Evolutionary conservation across 768 basidiomycete species (phyloP).

Genomic region (Russula sp.): DNA sequence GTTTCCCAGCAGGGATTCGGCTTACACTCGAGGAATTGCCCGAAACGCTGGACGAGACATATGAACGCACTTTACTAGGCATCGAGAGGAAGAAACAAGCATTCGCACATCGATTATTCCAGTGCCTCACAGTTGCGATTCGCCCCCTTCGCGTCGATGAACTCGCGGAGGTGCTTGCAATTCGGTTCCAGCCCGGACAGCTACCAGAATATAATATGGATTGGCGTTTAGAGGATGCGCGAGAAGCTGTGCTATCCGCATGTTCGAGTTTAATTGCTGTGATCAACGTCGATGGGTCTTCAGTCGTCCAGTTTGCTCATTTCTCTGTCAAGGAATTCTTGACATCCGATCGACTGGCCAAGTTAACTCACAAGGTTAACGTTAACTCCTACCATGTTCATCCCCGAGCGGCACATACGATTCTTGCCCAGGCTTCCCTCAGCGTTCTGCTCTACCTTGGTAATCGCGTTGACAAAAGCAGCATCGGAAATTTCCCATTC

Average conservation of each 20-base stretch:
- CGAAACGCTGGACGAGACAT: conserved; percentile 1
- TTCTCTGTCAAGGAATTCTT: conserved; percentile 17
- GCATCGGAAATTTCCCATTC: background rate
- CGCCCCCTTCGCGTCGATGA: conserved; percentile 4
- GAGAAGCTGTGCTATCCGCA: background rate
- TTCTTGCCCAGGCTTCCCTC: conserved; percentile 1
- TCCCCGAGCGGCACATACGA: background rate
- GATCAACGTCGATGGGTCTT: background rate
- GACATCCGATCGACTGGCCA: background rate
- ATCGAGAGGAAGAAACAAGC: background rate
- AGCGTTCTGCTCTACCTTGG: background rate
- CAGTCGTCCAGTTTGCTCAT: conserved; percentile 10
- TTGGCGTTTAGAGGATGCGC: background rate
- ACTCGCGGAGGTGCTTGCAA: conserved; percentile 5
- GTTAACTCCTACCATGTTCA: conserved; percentile 6
- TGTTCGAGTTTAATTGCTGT: background rate
- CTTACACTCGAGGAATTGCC: background rate
- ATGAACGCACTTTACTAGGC: background rate
- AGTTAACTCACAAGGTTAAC: background rate
- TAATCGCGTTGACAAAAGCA: background rate
- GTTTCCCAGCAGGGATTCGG: background rate
- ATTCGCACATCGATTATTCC: conserved; percentile 2
- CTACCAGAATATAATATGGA: background rate
- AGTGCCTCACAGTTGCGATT: background rate
- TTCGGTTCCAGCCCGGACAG: background rate